Evolutionary conservation across 345 rosid species (phyloP), one percentile per base, ranked within the genome.

Genomic region (Eucalyptus leucophloia): DNA sequence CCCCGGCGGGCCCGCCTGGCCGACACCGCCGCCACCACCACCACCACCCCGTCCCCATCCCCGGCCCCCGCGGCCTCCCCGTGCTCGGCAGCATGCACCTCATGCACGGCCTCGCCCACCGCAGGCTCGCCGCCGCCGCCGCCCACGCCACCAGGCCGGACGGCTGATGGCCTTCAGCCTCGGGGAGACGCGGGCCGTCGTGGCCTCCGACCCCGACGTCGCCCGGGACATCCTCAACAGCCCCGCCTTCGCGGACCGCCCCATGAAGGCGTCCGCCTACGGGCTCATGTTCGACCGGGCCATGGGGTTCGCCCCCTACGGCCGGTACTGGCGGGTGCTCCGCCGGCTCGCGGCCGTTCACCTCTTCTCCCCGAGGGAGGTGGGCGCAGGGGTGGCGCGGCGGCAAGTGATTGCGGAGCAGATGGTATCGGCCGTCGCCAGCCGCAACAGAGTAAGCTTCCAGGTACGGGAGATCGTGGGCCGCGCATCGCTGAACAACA

Each of bases 1-100:
- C 89, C 95, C 95, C 13, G 95, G 94, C 8, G 96, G 96, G 24
- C 95, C 93, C 19, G 94, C 95, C 18, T 94, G 96, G 96, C 51
- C 90, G 88, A 23, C 87, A 90, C 82, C 67, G 49, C 62, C 49
- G n/a, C 17, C 51, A 49, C 51, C 58, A 51, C 45, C 77, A 30
- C 49, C 53, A 5, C 51, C 51, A 49, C 51, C 49, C 32, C 86
- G 62, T 21, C 17, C 58, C 87, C 9, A 92, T 93, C 18, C 94
- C 95, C 2, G 96, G 96, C 15, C 96, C 96, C 1, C 65, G 90
- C 6, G 96, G 96, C 19, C 51, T 93, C 28, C 96, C 96, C 23
- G 30, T 93, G 28, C 8, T 94, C 8, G 96, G 96, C 11, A 94
- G 95, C 93, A 91, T 94, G 91, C 89, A 47, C 69, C 92, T 94